Evolutionary conservation across 208 protist genomes (phyloP).

Genomic region (Acanthamoeba lenticulata): DNA sequence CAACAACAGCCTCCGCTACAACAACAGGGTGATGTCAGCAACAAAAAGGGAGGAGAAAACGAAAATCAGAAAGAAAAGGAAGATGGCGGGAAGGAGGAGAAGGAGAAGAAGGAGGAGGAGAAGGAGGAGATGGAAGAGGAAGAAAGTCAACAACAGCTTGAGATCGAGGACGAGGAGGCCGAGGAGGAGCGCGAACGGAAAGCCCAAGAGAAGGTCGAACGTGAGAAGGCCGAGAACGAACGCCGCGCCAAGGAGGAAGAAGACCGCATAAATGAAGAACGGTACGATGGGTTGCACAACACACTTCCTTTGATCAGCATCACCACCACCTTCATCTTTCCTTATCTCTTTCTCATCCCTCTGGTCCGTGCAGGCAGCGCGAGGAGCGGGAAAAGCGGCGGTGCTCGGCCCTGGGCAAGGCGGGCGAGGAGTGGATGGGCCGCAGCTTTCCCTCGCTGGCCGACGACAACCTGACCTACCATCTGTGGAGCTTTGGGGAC

Average conservation of each 20-base stretch:
- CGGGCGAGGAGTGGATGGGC: slow-evolving; percentile 42
- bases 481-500: slow-evolving; percentile 54
- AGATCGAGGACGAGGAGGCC: not conserved
- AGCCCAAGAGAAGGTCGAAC: not conserved
- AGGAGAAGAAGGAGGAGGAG: not conserved
- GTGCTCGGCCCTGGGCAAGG: not conserved
- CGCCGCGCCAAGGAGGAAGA: not conserved
- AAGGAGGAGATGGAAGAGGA: not conserved
- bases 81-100: not conserved
- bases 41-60: not conserved
- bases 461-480: slow-evolving; percentile 50
- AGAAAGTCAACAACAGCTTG: not conserved
- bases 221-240: not conserved
- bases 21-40: not conserved
- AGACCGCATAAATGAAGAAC: not conserved
- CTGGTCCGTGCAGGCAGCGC: not conserved
- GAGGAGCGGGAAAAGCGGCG: not conserved
- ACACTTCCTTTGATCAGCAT: not conserved
- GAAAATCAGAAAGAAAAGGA: not conserved
- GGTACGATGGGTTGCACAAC: not conserved
- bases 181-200: not conserved
- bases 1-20: not conserved
- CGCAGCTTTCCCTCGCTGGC: slow-evolving; percentile 33
- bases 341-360: not conserved
- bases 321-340: not conserved